These are phyloP conservation scores for Sporisorium iseilematis-ciliati DNA, from an alignment of 1,284 basidiomycete species.

Conservation along the genomic window DNA sequence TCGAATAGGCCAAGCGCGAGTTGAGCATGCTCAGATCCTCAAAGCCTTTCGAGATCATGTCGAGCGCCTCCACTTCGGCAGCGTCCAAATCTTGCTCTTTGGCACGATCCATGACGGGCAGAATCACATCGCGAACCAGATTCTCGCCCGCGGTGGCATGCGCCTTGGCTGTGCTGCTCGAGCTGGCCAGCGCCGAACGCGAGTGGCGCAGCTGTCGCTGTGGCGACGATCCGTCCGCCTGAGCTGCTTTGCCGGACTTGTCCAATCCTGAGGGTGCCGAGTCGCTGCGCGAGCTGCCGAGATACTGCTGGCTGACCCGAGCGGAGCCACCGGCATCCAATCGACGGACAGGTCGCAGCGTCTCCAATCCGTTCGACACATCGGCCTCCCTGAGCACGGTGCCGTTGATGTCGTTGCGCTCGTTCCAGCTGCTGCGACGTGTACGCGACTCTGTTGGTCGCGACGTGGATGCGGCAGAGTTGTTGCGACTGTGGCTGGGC, in stretches of 20 bases:
- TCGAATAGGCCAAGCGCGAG: conserved; percentile 83
- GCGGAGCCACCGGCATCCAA: conserved; percentile 83
- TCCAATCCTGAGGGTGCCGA: conserved; percentile 35
- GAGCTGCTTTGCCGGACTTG: conserved; percentile 6
- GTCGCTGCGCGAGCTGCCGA: conserved; percentile 72
- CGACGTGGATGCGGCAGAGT: conserved; percentile 32
- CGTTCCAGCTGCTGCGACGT: conserved; percentile 70
- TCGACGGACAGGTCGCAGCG: conserved; percentile 91
- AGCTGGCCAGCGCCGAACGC: conserved; percentile 40
- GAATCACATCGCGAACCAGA: conserved; percentile 57
- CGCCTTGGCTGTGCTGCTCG: conserved; percentile 31
- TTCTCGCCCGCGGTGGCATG: conserved; percentile 48
- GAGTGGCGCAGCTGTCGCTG: conserved; percentile 36
- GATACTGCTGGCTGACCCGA: conserved; percentile 82
- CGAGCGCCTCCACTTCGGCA: conserved; percentile 85
- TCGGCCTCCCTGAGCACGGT: conserved; percentile 84
- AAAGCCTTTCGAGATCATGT: conserved; percentile 90
- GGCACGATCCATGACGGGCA: conserved; percentile 60
- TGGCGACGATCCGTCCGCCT: conserved; percentile 10
- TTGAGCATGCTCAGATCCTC: conserved; percentile 83
- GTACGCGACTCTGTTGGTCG: conserved; percentile 20
- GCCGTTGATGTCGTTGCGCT: conserved; percentile 78
- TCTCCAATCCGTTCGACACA: conserved; percentile 77
- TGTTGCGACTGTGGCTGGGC: conserved; percentile 39
- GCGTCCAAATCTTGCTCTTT: conserved; percentile 81